A percentile compares a stretch with the other conserved stretches of the same genome.
Conservation (phyloP, 176 grass and related monocot genomes). For the Rhynchospora pubera region DNA sequence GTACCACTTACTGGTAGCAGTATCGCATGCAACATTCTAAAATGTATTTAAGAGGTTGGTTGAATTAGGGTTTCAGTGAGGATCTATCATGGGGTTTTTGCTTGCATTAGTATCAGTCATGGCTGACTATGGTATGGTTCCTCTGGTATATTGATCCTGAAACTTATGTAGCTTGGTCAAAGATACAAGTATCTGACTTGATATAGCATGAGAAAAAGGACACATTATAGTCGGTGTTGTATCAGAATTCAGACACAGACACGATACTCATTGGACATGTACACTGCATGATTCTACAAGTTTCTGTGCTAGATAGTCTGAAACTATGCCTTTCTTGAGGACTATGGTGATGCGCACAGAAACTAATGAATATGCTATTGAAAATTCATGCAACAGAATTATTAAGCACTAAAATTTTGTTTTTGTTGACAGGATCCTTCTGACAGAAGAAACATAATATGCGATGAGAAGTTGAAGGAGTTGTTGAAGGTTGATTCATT, state of each 20-base stretch:
- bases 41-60: neutral
- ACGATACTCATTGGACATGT: too few species aligned
- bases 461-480: constrained; percentile 90
- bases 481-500: constrained; percentile 89
- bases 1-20: neutral
- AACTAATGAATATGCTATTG: neutral
- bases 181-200: too few species aligned
- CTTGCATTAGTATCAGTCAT: neutral
- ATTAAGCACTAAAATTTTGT: neutral
- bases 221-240: too few species aligned
- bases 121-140: neutral
- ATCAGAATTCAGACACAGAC: too few species aligned
- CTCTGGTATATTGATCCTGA: neutral
- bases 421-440: constrained; percentile 64
- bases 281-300: too few species aligned
- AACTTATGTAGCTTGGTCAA: too few species aligned
- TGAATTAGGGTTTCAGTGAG: neutral
- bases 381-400: neutral
- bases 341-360: neutral
- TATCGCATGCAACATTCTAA: neutral
- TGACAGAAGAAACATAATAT: constrained; percentile 93
- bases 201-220: too few species aligned
- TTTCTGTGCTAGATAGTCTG: too few species aligned
- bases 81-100: neutral
- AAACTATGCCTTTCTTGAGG: neutral